These are phyloP conservation scores for Stereum hirsutum DNA, from an alignment of 1,284 basidiomycete genomes.

Conservation along the genomic window DNA sequence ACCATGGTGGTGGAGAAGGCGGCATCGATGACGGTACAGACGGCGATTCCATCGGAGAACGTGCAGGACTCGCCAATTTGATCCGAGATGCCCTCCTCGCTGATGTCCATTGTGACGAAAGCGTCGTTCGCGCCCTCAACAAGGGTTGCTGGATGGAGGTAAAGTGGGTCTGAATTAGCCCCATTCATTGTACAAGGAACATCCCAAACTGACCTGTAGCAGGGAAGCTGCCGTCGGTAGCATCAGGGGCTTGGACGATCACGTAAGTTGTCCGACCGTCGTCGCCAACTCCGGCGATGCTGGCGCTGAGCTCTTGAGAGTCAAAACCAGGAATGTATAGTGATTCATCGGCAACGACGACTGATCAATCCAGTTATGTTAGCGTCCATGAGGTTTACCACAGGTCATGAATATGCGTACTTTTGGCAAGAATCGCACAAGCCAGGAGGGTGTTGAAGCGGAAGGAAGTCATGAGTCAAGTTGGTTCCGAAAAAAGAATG, in stretches of 20 bases:
- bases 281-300: conserved; percentile 27
- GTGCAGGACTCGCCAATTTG: conserved; percentile 16
- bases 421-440: background rate
- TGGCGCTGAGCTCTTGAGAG: conserved; percentile 31
- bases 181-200: background rate
- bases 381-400: background rate
- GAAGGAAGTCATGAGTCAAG: no score
- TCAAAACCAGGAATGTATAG: conserved; percentile 37
- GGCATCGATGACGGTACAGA: conserved; percentile 15
- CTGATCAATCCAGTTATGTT: background rate
- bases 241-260: conserved; percentile 25
- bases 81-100: conserved; percentile 8
- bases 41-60: conserved; percentile 15
- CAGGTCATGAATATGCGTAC: background rate
- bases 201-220: conserved; percentile 24
- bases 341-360: conserved; percentile 19
- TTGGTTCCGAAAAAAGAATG: no score
- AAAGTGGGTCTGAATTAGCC: background rate
- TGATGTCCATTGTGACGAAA: no score
- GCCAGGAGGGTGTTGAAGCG: background rate
- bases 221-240: conserved; percentile 21
- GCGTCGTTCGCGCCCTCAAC: conserved; percentile 18
- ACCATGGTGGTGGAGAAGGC: conserved; percentile 7
- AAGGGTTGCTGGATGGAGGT: conserved; percentile 17
- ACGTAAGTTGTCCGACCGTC: conserved; percentile 33